A percentile compares a stretch with the other conserved stretches of the same genome.
Conservation (phyloP, 345 rosid species). For the Pistacia atlantica region DNA sequence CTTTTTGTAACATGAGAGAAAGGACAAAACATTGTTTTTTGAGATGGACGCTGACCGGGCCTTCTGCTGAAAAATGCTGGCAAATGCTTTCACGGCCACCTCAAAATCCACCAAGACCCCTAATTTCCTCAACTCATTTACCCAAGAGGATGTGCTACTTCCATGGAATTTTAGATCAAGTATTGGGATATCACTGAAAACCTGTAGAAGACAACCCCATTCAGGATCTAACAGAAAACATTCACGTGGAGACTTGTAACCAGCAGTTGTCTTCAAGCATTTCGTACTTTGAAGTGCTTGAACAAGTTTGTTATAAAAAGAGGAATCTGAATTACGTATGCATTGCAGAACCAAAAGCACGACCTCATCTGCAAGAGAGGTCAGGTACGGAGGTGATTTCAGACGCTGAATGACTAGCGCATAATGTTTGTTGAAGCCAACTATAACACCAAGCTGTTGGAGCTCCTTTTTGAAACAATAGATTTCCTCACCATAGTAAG, state of each 20-base stretch:
- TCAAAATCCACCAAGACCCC: constrained; percentile 52
- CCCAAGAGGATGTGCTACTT: constrained; percentile 25
- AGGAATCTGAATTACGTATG: constrained; percentile 19
- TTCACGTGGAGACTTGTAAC: constrained; percentile 48
- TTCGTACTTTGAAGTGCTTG: constrained; percentile 21
- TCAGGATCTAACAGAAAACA: constrained; percentile 57
- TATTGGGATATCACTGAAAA: constrained; percentile 49
- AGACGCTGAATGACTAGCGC: constrained; percentile 42
- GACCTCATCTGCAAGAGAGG: constrained; percentile 39
- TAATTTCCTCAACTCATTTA: constrained; percentile 42
- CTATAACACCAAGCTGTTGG: constrained; percentile 55
- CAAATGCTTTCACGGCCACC: constrained; percentile 47
- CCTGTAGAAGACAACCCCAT: constrained; percentile 58
- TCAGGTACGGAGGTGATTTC: constrained; percentile 28
- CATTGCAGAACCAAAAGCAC: constrained; percentile 48
- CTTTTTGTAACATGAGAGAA: constrained; percentile 49
- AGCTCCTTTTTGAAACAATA: constrained; percentile 47
- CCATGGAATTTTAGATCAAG: constrained; percentile 49
- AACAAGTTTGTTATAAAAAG: constrained; percentile 17
- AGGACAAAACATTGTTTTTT: constrained; percentile 31
- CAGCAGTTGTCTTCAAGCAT: constrained; percentile 56
- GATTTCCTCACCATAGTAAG: constrained; percentile 42
- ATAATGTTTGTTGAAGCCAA: constrained; percentile 32
- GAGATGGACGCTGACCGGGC: constrained; percentile 38
- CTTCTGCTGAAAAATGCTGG: constrained; percentile 34